Evolutionary conservation across 2,329 filamentous ascomycete genomes (phyloP).

Genomic region (Chalaropsis thielavioides): DNA sequence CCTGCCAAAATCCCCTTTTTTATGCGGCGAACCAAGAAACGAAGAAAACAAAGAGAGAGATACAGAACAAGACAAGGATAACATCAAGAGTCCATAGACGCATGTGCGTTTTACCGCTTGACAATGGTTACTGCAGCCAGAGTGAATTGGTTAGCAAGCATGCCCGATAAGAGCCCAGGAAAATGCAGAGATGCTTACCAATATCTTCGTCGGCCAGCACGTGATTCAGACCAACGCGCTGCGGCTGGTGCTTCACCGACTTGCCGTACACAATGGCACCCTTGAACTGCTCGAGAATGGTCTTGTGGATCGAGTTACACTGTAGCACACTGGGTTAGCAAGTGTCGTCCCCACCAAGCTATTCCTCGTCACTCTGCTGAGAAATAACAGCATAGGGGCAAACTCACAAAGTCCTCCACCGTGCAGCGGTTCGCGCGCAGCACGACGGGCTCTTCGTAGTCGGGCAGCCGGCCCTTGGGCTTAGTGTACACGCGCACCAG

Average conservation of each 20-base stretch:
- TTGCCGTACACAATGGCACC: slow-evolving; percentile 91
- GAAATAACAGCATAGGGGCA: not conserved
- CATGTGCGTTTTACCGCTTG: slow-evolving; percentile 14
- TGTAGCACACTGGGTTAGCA: slow-evolving; percentile 26
- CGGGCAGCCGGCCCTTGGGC: slow-evolving; percentile 85
- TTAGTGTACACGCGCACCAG: slow-evolving; percentile 93
- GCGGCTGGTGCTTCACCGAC: slow-evolving; percentile 96
- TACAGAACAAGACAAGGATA: not conserved
- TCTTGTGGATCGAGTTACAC: slow-evolving; percentile 96
- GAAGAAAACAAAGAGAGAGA: not conserved
- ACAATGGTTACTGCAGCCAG: slow-evolving; percentile 13
- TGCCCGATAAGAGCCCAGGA: not conserved
- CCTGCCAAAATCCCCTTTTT: slow-evolving; percentile 1
- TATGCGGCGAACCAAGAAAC: not conserved
- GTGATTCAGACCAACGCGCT: slow-evolving; percentile 80
- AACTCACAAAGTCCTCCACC: slow-evolving; percentile 88
- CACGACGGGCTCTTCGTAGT: slow-evolving; percentile 85
- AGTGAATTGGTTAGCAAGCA: not conserved
- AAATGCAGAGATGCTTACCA: slow-evolving; percentile 34
- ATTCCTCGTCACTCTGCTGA: not conserved
- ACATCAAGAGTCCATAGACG: not conserved
- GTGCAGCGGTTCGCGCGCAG: slow-evolving; percentile 69
- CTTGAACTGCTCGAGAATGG: slow-evolving; percentile 90
- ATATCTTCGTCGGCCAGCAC: slow-evolving; percentile 96
- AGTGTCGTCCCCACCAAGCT: no score